phyloP scores from a whole-genome alignment of 192 early-diverging fungal species.

The Backusella parvicylindrica region DNA sequence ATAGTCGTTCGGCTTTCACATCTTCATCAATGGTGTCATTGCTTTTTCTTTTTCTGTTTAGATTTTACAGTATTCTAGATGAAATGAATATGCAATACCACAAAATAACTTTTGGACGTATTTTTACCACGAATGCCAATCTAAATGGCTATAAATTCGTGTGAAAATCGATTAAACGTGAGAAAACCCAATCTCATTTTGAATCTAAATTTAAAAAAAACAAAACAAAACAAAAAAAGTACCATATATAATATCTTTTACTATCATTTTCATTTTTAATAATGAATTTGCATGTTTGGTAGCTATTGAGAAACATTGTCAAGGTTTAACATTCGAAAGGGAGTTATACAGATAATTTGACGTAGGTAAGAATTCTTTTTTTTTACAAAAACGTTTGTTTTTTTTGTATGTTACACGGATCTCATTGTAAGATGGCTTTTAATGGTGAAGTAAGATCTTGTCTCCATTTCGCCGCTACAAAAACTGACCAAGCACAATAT shows the following conservation, averaged over 20 bases:
- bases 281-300: not conserved
- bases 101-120: not conserved
- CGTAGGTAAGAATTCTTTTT: not conserved
- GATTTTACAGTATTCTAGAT: not conserved
- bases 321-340: not conserved
- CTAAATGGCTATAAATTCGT: not conserved
- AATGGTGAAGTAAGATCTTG: not conserved
- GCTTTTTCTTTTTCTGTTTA: not conserved
- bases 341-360: not conserved
- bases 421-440: not conserved
- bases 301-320: not conserved
- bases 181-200: conserved; percentile 2
- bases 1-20: not conserved
- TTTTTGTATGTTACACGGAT: not conserved
- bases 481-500: not conserved
- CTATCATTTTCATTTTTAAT: not conserved
- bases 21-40: not conserved
- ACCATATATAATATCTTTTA: not conserved
- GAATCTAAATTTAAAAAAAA: not conserved
- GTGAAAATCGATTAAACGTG: conserved; percentile 2
- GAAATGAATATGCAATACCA: not conserved
- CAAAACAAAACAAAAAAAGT: not conserved
- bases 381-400: not conserved
- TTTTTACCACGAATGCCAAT: not conserved
- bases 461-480: not conserved